Base-by-base conservation (phyloP, 805 yeast species). In the Tetrapisispora fleetii region DNA sequence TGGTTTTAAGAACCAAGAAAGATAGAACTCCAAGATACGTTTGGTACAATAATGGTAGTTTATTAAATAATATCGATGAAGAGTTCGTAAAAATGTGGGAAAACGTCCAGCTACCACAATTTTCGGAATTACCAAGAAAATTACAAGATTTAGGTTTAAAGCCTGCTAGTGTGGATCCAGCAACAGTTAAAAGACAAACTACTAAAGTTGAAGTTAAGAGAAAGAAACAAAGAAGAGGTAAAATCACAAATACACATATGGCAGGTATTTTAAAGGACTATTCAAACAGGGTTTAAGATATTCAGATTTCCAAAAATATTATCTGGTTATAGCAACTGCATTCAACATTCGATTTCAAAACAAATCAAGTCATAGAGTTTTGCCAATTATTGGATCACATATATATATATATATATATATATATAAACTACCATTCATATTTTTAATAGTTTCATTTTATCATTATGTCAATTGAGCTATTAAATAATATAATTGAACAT, bases 91-190 rank as follows among this genome's bases (percentile, higher is more conserved):
- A 72, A 40, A 78, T 84, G 76, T 93, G 99, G 99, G 75, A 76
- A 50, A 70, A 71, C 36, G 83, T 87, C 17, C 81, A 80, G 58
- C 74, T 91, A 32, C 99, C 99, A 2, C 82, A 83, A 30, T 80
- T 82, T 28, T 83, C 85, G 46, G 95, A 83, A 48, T 72, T 93
- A 52, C 95, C 95, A 24, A 79, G 82, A 48, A 79, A 80, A 49
- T 74, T 93, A 53, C 77, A 83, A 50, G 86, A 81, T 51, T 81
- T 85, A 51, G 91, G 96, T n/a, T 76, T 93, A 65, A 93, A 89
- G 65, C 99, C 99, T 10, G 91, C 98, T 0, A 85, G 93, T 60
- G 93, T 89, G n/a, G 99, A 93, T 63, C 98, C 99, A n/a, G 86
- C 89, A 39, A 78, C 85, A n/a, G 69, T 89, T 51, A 86, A 83